phyloP scores from a whole-genome alignment of 768 basidiomycete genomes.

The Polyporus arcularius region DNA sequence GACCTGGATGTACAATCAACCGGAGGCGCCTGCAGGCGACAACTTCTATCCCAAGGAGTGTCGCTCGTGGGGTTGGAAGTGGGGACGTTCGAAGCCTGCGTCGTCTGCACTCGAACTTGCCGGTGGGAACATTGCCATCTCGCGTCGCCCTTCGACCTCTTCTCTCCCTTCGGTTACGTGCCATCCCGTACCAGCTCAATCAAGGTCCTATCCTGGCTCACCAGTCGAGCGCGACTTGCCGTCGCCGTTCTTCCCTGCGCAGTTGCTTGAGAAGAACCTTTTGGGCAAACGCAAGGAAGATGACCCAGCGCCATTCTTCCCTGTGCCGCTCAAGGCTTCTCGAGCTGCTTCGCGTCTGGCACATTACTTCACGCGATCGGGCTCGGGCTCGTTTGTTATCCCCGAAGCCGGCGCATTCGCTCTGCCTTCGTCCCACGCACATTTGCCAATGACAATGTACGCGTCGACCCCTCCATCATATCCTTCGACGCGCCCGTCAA shows the following conservation, averaged over 20 bases:
- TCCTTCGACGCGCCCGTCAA: constrained; percentile 23
- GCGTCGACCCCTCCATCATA: constrained; percentile 18
- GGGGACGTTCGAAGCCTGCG: constrained; percentile 22
- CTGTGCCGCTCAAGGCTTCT: constrained; percentile 21
- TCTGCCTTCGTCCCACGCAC: constrained; percentile 11
- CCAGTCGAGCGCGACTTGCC: constrained; percentile 28
- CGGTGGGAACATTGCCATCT: constrained; percentile 22
- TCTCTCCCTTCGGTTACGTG: constrained; percentile 29
- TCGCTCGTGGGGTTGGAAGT: constrained; percentile 26
- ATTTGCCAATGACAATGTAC: constrained; percentile 2
- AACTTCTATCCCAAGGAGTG: constrained; percentile 13
- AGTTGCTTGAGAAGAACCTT: constrained; percentile 26
- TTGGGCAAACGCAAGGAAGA: constrained; percentile 24
- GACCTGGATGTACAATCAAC: constrained; percentile 92
- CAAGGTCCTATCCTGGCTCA: constrained; percentile 26
- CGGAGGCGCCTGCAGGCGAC: constrained; percentile 27
- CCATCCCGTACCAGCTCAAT: constrained; percentile 6
- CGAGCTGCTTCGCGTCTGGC: constrained; percentile 22
- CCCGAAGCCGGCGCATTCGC: constrained; percentile 5
- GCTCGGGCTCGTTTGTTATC: constrained; percentile 24
- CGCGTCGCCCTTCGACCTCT: constrained; percentile 31
- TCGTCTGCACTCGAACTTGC: constrained; percentile 28
- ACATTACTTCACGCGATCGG: constrained; percentile 19
- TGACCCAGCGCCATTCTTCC: constrained; percentile 20
- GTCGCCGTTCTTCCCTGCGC: constrained; percentile 19